Percentiles rank a stretch among this genome's conserved stretches.
These are phyloP conservation scores for Pseudogymnoascus sp. DNA, from an alignment of 2,329 filamentous ascomycete genomes.

Conservation along the genomic window DNA sequence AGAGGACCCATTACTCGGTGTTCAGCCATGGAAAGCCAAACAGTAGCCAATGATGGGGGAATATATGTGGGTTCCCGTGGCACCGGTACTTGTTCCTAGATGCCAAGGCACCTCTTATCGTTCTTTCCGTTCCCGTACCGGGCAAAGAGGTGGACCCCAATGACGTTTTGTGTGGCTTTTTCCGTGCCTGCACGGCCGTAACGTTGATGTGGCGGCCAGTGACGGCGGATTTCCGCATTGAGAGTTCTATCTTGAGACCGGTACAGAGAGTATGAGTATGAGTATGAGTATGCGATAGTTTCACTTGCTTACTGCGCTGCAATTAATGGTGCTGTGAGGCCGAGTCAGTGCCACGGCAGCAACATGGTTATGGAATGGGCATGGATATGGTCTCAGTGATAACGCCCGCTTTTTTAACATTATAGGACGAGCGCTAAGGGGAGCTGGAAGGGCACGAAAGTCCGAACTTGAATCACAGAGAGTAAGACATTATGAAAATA, in stretches of 20 bases:
- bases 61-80: neutral
- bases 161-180: conserved; percentile 1
- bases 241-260: neutral
- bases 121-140: neutral
- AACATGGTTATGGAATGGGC: neutral
- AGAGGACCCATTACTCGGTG: neutral
- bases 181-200: neutral
- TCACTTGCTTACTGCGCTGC: neutral
- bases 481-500: neutral
- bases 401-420: neutral
- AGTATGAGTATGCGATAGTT: neutral
- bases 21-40: neutral
- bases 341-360: neutral
- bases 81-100: neutral
- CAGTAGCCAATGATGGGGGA: neutral
- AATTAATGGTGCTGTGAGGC: neutral
- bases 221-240: neutral
- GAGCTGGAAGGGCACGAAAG: neutral
- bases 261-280: neutral
- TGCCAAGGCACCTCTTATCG: neutral
- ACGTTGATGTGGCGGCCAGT: neutral
- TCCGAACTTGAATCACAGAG: neutral
- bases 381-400: neutral
- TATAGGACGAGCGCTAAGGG: neutral
- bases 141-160: neutral